Evolutionary conservation across 371 early-diverging fungal genomes (phyloP), one percentile per base, ranked within the genome.

Genomic region (Syncephalastrum contaminatum): DNA sequence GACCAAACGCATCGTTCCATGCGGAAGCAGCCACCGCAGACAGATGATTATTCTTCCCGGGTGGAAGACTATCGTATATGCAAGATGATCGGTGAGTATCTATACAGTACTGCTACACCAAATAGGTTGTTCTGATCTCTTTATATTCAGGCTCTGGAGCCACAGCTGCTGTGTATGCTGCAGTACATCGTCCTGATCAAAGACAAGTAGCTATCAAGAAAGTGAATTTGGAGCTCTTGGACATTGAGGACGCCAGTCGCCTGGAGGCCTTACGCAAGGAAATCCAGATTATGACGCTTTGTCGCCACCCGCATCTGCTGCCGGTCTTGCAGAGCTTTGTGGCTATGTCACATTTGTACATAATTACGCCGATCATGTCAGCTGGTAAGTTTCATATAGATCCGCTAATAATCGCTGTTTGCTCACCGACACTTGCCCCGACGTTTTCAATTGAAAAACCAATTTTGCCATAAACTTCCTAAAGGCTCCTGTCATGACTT

Each of bases 251-350:
- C 14, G 61, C 48, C 4, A 52, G 67, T 18, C 66, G 66, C 19
- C 48, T 77, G 12, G 78, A 77, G 15, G 69, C 68, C 4, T 49
- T 77, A 36, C 56, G 67, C 22, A 69, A 73, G 49, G 90, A 90
- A 62, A 83, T 88, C 15, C 90, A 88, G 60, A 87, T 88, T 63
- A 90, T 90, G 90, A 73, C 72, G 20, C 57, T 90, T 12, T 87
- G 83, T 43, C 70, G 78, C 43, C 90, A 90, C 55, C 73, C 78
- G 14, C 82, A 90, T 70, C 56, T 90, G 7, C 67, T 90, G 13
- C 80, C 85, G 27, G 70, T 88, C 12, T 74, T 73, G 61, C 86
- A 85, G 52, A 84, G 85, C 21, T 89, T 89, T 72, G 85, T 87
- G 18, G 62, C 69, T 54, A 72, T 60, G 10, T 71, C 78, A 2